These are phyloP conservation scores for Xylaria digitata DNA, from an alignment of 2,329 filamentous ascomycete genomes.

Conservation along the genomic window DNA sequence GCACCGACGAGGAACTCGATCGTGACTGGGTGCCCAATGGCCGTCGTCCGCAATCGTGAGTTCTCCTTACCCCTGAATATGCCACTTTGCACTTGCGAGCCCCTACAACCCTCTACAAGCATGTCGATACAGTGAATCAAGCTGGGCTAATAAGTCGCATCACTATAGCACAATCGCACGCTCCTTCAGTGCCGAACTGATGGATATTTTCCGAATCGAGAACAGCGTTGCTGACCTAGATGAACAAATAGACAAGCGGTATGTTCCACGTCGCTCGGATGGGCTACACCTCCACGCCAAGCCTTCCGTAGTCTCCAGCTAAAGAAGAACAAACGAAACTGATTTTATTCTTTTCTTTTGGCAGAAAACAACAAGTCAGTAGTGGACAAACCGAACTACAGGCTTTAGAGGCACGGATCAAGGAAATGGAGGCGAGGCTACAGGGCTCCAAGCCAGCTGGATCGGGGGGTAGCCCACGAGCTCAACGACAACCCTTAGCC, in stretches of 20 bases:
- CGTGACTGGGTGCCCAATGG: conserved; percentile 83
- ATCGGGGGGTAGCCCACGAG: conserved; percentile 40
- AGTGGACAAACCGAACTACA: conserved; percentile 83
- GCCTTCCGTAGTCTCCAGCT: background rate
- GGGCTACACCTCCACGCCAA: conserved; percentile 9
- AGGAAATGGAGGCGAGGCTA: conserved; percentile 85
- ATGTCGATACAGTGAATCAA: background rate
- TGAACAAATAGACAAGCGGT: conserved; percentile 85
- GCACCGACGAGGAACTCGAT: conserved; percentile 76
- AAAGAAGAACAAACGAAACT: conserved; percentile 19
- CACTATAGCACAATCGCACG: conserved; percentile 80
- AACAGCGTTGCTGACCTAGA: conserved; percentile 79
- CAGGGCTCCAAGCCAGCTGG: conserved; percentile 34
- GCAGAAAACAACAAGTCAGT: conserved; percentile 82
- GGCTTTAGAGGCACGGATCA: conserved; percentile 83
- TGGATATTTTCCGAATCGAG: conserved; percentile 90
- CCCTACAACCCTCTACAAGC: background rate
- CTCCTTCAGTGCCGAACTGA: conserved; percentile 86
- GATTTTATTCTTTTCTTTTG: conserved; percentile 26
- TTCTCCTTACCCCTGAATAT: conserved; percentile 48
- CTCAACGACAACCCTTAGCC: conserved; percentile 48
- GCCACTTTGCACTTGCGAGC: background rate
- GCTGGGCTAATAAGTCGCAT: conserved; percentile 38
- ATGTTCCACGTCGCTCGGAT: conserved; percentile 51
- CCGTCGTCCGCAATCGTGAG: conserved; percentile 85